Evolutionary conservation across 163 green algal species (phyloP), one percentile per base, ranked within the genome.

Genomic region (Coccomyxa subellipsoidea): DNA sequence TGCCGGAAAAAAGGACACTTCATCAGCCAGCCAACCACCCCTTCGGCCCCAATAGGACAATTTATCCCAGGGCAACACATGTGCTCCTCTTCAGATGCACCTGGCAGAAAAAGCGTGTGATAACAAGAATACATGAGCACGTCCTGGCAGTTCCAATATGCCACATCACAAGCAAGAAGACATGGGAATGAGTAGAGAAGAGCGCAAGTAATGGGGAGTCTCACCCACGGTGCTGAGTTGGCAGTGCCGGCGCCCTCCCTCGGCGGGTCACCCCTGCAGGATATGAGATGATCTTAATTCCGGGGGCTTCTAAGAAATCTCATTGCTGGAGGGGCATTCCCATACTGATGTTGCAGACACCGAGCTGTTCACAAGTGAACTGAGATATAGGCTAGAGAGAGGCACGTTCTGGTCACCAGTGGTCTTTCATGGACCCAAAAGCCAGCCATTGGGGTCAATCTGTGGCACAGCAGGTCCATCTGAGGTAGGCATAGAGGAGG

Each of bases 231-330:
- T 2, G 40, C 39, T 40, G 82, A 91, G 85, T 97, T 96, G 88
- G 97, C 97, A 40, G 90, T 85, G n/a, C 93, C 93, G 3, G 90
- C 91, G 91, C 59, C 93, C 90, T 59, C 88, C 80, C 32, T 15
- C n/a, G 76, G 76, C 21, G 76, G 76, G 31, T 86, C 66, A 21
- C 89, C 92, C 92, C 89, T 92, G 83, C 75, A 32, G 7, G 25
- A 79, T 72, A 96, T 92, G 3, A 32, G 21, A 35, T 73, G 1
- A 34, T 18, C 66, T 36, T 10, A 8, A 36, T 4, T 8, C 1
- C 6, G 31, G 6, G 5, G 21, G 1, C 7, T 4, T 32, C 18
- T 2, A 34, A 36, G 66, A 27, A 73, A 8, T 15, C n/a, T 73
- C 66, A 73, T 36, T 23, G 66, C 66, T 0, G 4, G 18, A 36